A percentile compares a stretch with the other conserved stretches of the same genome.
phyloP scores from a whole-genome alignment of 2,329 filamentous ascomycete species.

The Phoma sp. region DNA sequence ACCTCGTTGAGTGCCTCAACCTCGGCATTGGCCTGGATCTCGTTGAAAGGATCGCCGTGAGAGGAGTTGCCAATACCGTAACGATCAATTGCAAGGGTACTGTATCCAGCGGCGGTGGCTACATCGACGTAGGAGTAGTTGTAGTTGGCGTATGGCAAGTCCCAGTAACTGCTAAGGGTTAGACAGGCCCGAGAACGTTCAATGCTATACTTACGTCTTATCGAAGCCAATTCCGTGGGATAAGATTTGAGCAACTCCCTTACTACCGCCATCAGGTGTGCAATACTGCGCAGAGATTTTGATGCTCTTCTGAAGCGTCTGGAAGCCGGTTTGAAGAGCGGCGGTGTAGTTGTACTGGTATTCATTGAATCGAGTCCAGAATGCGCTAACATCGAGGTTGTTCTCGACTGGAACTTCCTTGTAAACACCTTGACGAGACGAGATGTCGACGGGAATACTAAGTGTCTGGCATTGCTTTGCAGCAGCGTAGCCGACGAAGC shows the following conservation, averaged over 20 bases:
- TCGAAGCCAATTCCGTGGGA: slow-evolving; percentile 63
- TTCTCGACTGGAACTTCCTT: slow-evolving; percentile 53
- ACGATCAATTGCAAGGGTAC: slow-evolving; percentile 66
- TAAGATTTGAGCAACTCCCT: slow-evolving; percentile 54
- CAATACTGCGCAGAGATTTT: slow-evolving; percentile 68
- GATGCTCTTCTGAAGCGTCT: slow-evolving; percentile 60
- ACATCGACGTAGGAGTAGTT: slow-evolving; percentile 68
- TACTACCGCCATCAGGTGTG: slow-evolving; percentile 53
- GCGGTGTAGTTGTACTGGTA: slow-evolving; percentile 54
- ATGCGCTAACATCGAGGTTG: slow-evolving; percentile 64
- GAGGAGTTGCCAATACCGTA: slow-evolving; percentile 65
- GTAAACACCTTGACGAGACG: slow-evolving; percentile 62
- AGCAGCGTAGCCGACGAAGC: slow-evolving; percentile 26
- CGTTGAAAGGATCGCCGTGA: slow-evolving; percentile 64
- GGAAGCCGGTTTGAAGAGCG: slow-evolving; percentile 55
- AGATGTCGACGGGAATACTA: slow-evolving; percentile 62
- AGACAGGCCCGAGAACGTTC: not conserved
- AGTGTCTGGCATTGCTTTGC: slow-evolving; percentile 55
- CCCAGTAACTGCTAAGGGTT: slow-evolving; percentile 61
- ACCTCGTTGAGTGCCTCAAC: slow-evolving; percentile 63
- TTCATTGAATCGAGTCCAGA: slow-evolving; percentile 46
- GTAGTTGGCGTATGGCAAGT: slow-evolving; percentile 61
- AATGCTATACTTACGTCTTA: slow-evolving; percentile 47
- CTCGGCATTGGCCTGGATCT: slow-evolving; percentile 65
- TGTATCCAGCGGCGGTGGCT: slow-evolving; percentile 63